Conservation (phyloP, 2,329 filamentous ascomycete genomes). For the Ophiocordyceps unilateralis region DNA sequence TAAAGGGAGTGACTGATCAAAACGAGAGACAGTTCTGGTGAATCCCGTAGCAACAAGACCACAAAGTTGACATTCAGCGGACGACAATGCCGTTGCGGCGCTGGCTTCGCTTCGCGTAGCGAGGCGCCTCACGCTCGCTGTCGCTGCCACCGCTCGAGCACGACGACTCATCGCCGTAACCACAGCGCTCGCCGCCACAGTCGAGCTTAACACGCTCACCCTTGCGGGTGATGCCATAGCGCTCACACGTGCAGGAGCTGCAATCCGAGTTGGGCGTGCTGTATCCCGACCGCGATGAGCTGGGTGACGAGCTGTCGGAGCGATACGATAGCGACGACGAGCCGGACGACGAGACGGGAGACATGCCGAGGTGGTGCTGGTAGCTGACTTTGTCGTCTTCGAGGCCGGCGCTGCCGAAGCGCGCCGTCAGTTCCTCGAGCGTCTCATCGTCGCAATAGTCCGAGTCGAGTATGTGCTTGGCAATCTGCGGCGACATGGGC, state of each 20-base stretch:
- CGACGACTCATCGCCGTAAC: conserved; percentile 55
- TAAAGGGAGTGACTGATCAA: neutral
- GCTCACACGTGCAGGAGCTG: conserved; percentile 78
- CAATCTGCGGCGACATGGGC: conserved; percentile 75
- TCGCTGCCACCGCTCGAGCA: conserved; percentile 52
- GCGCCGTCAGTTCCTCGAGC: conserved; percentile 63
- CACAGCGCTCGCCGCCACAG: conserved; percentile 79
- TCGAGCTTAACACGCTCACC: conserved; percentile 91
- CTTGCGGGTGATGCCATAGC: conserved; percentile 88
- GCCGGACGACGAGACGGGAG: conserved; percentile 48
- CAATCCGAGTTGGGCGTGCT: conserved; percentile 63
- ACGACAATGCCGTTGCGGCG: conserved; percentile 50
- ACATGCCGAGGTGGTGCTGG: conserved; percentile 25
- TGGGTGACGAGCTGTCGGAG: conserved; percentile 59
- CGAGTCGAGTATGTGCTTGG: conserved; percentile 68
- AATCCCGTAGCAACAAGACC: neutral
- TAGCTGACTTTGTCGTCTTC: conserved; percentile 38
- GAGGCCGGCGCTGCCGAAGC: conserved; percentile 47
- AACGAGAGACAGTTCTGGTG: neutral
- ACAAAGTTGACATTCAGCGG: conserved; percentile 12
- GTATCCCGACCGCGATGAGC: conserved; percentile 58
- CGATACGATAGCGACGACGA: conserved; percentile 50
- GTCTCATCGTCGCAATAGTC: conserved; percentile 58
- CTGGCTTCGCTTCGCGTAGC: conserved; percentile 28
- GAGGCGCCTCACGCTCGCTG: conserved; percentile 33